Conservation (phyloP, 192 early-diverging fungal genomes). For the Linnemannia schmuckeri region DNA sequence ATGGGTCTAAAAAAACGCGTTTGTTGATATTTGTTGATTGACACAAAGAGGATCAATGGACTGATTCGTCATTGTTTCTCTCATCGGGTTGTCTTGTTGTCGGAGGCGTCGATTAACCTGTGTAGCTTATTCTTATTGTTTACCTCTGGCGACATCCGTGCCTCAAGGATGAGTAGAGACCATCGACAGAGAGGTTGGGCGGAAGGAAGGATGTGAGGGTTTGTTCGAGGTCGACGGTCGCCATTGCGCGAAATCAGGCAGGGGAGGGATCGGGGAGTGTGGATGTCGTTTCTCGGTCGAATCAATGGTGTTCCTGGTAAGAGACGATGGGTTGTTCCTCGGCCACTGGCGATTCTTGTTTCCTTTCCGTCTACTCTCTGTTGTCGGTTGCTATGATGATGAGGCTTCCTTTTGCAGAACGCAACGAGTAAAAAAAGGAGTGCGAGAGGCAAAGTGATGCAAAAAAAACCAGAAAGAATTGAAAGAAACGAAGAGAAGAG, state of each 20-base stretch:
- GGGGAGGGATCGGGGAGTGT: background rate
- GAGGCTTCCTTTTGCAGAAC: background rate
- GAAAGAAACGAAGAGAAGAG: background rate
- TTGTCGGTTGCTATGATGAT: background rate
- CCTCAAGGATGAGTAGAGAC: constrained; percentile 32
- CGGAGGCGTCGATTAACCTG: background rate
- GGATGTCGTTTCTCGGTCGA: background rate
- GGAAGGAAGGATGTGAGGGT: constrained; percentile 42
- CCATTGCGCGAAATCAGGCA: constrained; percentile 7
- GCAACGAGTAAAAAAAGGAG: background rate
- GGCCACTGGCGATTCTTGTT: background rate
- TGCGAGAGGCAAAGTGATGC: background rate
- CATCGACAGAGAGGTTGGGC: constrained; percentile 45
- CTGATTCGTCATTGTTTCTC: background rate
- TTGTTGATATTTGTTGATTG: background rate
- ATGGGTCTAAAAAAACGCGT: constrained; percentile 39
- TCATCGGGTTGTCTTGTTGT: background rate
- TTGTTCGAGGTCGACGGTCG: constrained; percentile 17
- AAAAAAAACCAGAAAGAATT: background rate
- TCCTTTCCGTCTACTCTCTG: background rate
- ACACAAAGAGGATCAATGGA: background rate
- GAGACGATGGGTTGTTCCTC: background rate
- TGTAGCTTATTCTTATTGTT: background rate
- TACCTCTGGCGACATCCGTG: constrained; percentile 53
- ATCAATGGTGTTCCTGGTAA: background rate